phyloP scores from a whole-genome alignment of 2,329 filamentous ascomycete species.

The Leptographium galeiforme region DNA sequence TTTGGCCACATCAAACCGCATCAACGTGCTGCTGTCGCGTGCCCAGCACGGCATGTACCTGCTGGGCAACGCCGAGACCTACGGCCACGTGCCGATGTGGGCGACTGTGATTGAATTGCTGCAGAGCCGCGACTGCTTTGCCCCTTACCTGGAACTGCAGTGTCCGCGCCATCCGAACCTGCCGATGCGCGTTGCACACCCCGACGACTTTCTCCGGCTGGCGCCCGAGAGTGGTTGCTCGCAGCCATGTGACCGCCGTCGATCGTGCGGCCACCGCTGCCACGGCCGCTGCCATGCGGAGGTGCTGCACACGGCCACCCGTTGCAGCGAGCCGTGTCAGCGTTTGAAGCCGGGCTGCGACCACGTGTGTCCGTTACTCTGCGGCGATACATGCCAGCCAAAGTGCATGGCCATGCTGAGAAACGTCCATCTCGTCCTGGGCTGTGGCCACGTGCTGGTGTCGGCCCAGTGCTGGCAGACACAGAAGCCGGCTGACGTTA shows the following conservation, averaged over 20 bases:
- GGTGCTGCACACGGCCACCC: conserved; percentile 29
- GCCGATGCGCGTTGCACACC: conserved; percentile 31
- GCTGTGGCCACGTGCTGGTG: conserved; percentile 27
- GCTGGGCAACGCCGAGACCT: conserved; percentile 52
- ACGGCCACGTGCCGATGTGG: conserved; percentile 49
- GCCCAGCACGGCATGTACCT: conserved; percentile 59
- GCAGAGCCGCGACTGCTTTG: conserved; percentile 28
- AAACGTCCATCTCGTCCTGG: conserved; percentile 21
- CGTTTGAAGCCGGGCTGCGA: conserved; percentile 26
- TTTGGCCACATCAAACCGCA: conserved; percentile 49
- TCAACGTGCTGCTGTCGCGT: conserved; percentile 55
- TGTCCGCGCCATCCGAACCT: conserved; percentile 48
- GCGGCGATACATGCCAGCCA: conserved; percentile 27
- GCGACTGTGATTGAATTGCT: conserved; percentile 40
- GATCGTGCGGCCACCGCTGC: conserved; percentile 36
- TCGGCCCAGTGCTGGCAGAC: conserved; percentile 23
- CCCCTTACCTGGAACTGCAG: conserved; percentile 34
- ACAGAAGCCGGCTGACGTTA: conserved; percentile 31
- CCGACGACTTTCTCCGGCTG: conserved; percentile 42
- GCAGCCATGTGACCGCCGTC: conserved; percentile 32
- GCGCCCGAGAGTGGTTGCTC: conserved; percentile 51
- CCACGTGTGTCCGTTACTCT: conserved; percentile 28
- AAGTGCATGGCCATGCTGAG: conserved; percentile 22
- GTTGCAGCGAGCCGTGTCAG: conserved; percentile 31
- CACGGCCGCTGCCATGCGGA: conserved; percentile 32